These are phyloP conservation scores for Corrigiola litoralis DNA, from an alignment of 179 eudicot genomes.

Conservation along the genomic window DNA sequence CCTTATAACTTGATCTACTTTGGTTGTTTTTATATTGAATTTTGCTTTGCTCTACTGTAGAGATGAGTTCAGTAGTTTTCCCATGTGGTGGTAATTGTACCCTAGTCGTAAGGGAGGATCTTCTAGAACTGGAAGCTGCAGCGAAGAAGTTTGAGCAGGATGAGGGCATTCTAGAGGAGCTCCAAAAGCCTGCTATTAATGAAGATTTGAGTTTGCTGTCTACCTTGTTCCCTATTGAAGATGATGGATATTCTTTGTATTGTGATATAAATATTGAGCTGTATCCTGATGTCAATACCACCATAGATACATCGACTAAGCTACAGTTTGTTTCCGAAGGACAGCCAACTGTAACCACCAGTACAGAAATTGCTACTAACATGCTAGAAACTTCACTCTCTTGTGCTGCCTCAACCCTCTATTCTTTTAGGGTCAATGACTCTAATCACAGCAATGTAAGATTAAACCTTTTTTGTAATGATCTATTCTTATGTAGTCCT, in stretches of 20 bases:
- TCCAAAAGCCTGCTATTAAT: constrained; percentile 31
- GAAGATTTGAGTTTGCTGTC: constrained; percentile 39
- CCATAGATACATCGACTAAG: constrained; percentile 21
- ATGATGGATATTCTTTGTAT: constrained; percentile 62
- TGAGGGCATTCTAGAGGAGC: constrained; percentile 34
- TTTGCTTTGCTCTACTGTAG: constrained; percentile 30
- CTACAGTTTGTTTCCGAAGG: constrained; percentile 19
- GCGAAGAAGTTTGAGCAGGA: constrained; percentile 84
- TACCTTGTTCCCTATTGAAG: constrained; percentile 37
- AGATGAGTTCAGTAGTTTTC: constrained; percentile 37
- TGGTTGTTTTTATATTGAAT: not conserved
- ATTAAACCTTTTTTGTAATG: not conserved
- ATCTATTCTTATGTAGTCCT: not conserved
- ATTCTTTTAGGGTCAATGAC: constrained; percentile 31
- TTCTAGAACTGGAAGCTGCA: constrained; percentile 67
- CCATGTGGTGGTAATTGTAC: constrained; percentile 63
- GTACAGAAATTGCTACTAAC: constrained; percentile 23
- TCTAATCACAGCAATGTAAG: constrained; percentile 38
- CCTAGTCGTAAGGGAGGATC: constrained; percentile 59
- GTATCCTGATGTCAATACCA: constrained; percentile 14
- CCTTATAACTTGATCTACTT: not conserved
- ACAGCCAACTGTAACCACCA: constrained; percentile 4
- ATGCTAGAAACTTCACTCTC: constrained; percentile 43
- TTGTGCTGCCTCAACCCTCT: constrained; percentile 50
- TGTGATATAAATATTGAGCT: constrained; percentile 45